Evolutionary conservation across 1,284 basidiomycete species (phyloP), one percentile per base, ranked within the genome.

Genomic region (Cutaneotrichosporon sp.): DNA sequence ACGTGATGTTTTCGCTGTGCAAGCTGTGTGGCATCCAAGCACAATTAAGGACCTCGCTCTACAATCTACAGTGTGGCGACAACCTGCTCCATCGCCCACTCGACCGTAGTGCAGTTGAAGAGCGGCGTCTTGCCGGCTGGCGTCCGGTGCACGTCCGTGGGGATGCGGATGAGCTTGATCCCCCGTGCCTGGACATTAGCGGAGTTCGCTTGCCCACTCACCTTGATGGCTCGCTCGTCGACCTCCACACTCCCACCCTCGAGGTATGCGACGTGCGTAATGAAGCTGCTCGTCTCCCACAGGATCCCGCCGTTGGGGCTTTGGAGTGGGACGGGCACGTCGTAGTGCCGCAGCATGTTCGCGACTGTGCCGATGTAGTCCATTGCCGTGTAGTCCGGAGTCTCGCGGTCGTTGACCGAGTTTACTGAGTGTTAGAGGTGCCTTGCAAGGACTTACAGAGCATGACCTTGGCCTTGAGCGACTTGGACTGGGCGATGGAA

Each of bases 361-460:
- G 82, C 82, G 62, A 95, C 89, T 1, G 89, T 86, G 42, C 88
- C 90, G 67, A 97, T 85, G 73, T 95, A 97, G 76, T 97, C 92
- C 14, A 86, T 81, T 0, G 92, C 94, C 1, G 84, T 85, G 77
- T 95, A 95, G 1, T 87, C 90, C 10, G 86, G 83, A 0, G 95
- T 97, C 77, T 99, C 95, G 61, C 95, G 84, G 75, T 99, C 95
- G 68, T 94, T 94, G 63, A 83, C 84, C 16, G 87, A 84, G 75
- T 98, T 99, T 59, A 99, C 92, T 94, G 65, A 20, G 51, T 59
- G 55, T 56, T 54, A 25, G 43, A 29, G 9, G 46, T 36, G 7
- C 52, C 42, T 42, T 16, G 38, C 10, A 34, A 56, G 14, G 33
- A 78, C 88, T 79, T 70, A 92, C 91, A 79, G 1, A 99, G 83